Conservation (phyloP, 306 rosid genomes). For the Cucumis cinereus region DNA sequence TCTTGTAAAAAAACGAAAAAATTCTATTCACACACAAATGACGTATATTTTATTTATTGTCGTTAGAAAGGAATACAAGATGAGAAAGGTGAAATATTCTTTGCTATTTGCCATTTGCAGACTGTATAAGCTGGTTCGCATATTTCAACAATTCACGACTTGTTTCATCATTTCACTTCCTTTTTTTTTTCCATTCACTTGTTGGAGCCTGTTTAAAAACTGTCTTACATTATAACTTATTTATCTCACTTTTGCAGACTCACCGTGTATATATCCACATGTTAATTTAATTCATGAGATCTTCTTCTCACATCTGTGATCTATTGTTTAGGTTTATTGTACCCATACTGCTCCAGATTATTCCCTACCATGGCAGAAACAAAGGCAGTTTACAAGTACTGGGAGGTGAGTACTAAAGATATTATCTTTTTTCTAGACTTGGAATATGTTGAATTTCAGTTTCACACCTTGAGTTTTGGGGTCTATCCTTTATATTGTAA, state of each 20-base stretch:
- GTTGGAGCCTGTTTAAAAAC: neutral
- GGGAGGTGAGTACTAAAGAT: slow-evolving; percentile 63
- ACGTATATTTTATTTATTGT: neutral
- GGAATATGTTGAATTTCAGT: neutral
- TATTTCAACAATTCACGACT: neutral
- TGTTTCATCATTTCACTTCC: neutral
- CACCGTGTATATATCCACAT: slow-evolving; percentile 2
- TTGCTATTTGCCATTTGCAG: neutral
- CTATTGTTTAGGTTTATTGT: slow-evolving; percentile 67
- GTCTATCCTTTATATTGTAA: neutral
- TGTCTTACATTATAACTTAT: neutral
- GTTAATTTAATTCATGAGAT: slow-evolving; percentile 4
- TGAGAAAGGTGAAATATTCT: neutral
- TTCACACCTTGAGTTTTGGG: neutral
- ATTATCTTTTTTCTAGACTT: neutral
- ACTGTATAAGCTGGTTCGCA: neutral
- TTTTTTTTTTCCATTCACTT: neutral
- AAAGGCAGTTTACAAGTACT: slow-evolving; percentile 88
- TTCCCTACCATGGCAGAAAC: slow-evolving; percentile 99
- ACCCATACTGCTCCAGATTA: slow-evolving; percentile 94
- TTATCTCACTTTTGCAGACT: neutral
- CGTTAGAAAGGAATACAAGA: neutral
- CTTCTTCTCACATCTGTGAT: neutral
- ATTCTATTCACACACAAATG: no score
- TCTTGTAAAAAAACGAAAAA: neutral